Evolutionary conservation across 306 rosid genomes (phyloP).

Genomic region (Ormosia emarginata): DNA sequence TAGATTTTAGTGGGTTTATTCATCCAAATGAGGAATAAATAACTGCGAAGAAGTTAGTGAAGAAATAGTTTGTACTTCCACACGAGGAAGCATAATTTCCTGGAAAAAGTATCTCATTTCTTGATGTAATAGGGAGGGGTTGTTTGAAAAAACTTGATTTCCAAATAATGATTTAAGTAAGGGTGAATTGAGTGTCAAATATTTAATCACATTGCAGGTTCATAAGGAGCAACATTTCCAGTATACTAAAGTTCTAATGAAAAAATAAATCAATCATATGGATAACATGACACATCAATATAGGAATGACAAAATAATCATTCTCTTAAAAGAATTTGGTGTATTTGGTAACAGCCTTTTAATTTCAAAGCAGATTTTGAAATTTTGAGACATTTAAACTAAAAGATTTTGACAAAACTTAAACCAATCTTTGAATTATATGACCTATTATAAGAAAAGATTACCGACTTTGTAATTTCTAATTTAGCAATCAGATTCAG

Average conservation of each 20-base stretch:
- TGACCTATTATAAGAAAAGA: not conserved
- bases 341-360: not conserved
- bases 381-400: not conserved
- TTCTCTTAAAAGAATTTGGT: not conserved
- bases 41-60: not conserved
- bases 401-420: not conserved
- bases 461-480: not conserved
- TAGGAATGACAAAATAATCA: not conserved
- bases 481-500: not conserved
- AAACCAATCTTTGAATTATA: not conserved
- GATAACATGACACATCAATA: not conserved
- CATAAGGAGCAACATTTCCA: not conserved
- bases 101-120: too few relatives aligned
- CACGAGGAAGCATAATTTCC: too few relatives aligned
- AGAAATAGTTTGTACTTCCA: not conserved
- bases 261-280: not conserved
- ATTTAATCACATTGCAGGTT: too few relatives aligned
- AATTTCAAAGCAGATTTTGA: not conserved
- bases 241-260: not conserved
- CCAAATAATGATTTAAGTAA: too few relatives aligned
- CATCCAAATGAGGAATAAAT: slow-evolving; percentile 14
- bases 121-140: too few relatives aligned
- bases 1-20: not conserved
- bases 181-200: too few relatives aligned
- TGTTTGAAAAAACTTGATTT: too few relatives aligned